phyloP scores from a whole-genome alignment of 192 early-diverging fungal species.

The Rhizophagus clarus region DNA sequence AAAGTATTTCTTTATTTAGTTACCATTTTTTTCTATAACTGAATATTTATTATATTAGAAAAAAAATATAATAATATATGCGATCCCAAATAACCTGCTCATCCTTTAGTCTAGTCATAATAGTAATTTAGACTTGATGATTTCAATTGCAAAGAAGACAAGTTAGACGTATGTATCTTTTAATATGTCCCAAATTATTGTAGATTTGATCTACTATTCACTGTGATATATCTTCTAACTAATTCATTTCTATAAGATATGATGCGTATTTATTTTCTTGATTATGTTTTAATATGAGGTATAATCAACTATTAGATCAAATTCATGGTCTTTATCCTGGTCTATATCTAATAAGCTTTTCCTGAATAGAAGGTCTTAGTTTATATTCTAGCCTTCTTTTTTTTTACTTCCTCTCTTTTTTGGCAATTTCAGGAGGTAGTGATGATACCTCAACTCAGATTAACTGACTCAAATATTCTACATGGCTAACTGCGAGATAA shows the following conservation, averaged over 20 bases:
- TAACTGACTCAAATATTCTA: slow-evolving; percentile 23
- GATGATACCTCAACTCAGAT: neutral
- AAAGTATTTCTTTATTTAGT: no score
- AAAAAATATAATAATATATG: no score
- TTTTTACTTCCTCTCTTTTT: slow-evolving; percentile 8
- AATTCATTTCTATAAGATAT: slow-evolving; percentile 9
- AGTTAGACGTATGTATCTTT: slow-evolving; percentile 9
- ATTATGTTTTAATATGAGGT: neutral
- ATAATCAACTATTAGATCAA: slow-evolving; percentile 1
- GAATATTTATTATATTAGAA: no score
- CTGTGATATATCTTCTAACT: neutral
- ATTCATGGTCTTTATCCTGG: neutral
- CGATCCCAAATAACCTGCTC: no score
- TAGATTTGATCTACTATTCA: slow-evolving; percentile 19
- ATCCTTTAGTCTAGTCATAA: no score
- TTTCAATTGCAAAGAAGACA: slow-evolving; percentile 11
- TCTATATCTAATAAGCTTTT: slow-evolving; percentile 24
- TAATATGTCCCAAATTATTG: slow-evolving; percentile 17
- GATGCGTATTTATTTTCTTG: slow-evolving; percentile 20
- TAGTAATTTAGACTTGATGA: slow-evolving; percentile 22
- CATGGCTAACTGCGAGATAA: slow-evolving; percentile 12
- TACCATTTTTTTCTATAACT: no score
- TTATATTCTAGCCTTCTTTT: neutral
- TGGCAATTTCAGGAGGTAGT: slow-evolving; percentile 22
- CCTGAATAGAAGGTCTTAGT: slow-evolving; percentile 1